A percentile compares a stretch with the other conserved stretches of the same genome.
Conservation (phyloP, 495 filamentous ascomycete species). For the Cryomyces minteri region DNA sequence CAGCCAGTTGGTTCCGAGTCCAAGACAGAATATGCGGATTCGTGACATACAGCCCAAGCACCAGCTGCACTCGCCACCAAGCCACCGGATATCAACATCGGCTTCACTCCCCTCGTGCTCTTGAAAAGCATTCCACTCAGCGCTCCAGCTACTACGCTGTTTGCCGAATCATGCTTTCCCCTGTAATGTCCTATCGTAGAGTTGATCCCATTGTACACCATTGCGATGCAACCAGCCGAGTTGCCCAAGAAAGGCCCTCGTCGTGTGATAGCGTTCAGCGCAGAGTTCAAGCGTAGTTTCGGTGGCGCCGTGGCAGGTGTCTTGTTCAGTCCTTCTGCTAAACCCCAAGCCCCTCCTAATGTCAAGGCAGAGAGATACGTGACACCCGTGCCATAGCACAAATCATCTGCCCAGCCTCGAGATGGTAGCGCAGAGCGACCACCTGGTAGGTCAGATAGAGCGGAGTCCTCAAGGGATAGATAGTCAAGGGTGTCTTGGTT, state of each 20-base stretch:
- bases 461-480: slow-evolving; percentile 78
- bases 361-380: slow-evolving; percentile 77
- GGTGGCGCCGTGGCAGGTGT: slow-evolving; percentile 57
- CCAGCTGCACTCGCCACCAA: slow-evolving; percentile 75
- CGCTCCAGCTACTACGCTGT: slow-evolving; percentile 67
- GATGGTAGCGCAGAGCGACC: slow-evolving; percentile 73
- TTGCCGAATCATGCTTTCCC: slow-evolving; percentile 81
- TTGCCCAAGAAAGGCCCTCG: slow-evolving; percentile 95
- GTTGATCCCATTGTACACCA: slow-evolving; percentile 69
- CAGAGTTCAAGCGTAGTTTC: slow-evolving; percentile 78
- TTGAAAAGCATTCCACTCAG: slow-evolving; percentile 90
- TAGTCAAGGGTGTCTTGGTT: slow-evolving; percentile 88
- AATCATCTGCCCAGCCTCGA: slow-evolving; percentile 91
- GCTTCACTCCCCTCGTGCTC: slow-evolving; percentile 72
- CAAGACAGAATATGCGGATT: neutral
- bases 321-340: slow-evolving; percentile 69
- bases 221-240: slow-evolving; percentile 80
- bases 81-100: slow-evolving; percentile 82
- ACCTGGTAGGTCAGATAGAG: slow-evolving; percentile 76
- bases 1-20: too few species aligned
- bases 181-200: slow-evolving; percentile 70
- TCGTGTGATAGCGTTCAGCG: slow-evolving; percentile 81
- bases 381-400: slow-evolving; percentile 91
- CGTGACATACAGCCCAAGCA: slow-evolving; percentile 53
- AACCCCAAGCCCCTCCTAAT: slow-evolving; percentile 79